Percentiles rank a stretch among this genome's conserved stretches.
Conservation (phyloP, 352 stramenopile genomes). For the Phytophthora aleatoria region DNA sequence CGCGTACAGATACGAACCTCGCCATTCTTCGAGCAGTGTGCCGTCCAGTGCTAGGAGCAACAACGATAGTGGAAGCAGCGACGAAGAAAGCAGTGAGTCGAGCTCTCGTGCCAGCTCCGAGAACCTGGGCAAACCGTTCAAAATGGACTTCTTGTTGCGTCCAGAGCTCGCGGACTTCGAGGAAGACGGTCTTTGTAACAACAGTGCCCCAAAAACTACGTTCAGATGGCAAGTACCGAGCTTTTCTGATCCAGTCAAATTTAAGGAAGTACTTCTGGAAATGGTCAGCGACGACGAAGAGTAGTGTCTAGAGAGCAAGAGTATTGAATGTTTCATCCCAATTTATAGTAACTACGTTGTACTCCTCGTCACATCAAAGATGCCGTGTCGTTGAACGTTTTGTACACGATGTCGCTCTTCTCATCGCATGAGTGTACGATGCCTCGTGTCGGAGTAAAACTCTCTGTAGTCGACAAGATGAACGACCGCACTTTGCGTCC, state of each 20-base stretch:
- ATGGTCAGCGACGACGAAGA: conserved; percentile 44
- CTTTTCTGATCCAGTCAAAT: conserved; percentile 19
- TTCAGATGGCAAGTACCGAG: conserved; percentile 39
- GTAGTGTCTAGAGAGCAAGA: background rate
- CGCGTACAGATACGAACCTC: conserved; percentile 23
- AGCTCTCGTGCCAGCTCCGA: background rate
- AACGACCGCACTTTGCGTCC: conserved; percentile 27
- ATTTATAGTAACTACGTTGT: too few relatives aligned
- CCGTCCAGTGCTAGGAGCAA: conserved; percentile 18
- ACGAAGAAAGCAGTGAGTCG: conserved; percentile 11
- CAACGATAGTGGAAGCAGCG: conserved; percentile 24
- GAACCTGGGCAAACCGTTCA: conserved; percentile 2
- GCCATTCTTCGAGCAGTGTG: conserved; percentile 7
- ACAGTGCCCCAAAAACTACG: conserved; percentile 1
- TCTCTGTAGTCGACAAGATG: conserved; percentile 22
- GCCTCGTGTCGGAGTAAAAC: background rate
- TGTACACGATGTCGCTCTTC: conserved; percentile 28
- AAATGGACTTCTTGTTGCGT: conserved; percentile 24
- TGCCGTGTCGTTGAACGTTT: conserved; percentile 19
- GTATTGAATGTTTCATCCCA: background rate
- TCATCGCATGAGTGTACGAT: conserved; percentile 25
- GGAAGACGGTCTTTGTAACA: conserved; percentile 49
- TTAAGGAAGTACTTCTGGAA: conserved; percentile 25
- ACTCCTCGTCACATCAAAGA: conserved; percentile 2
- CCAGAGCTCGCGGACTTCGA: conserved; percentile 68